Percentiles rank a stretch among this genome's conserved stretches.
Conservation (phyloP, 2,329 filamentous ascomycete species). For the Colletotrichum scovillei region DNA sequence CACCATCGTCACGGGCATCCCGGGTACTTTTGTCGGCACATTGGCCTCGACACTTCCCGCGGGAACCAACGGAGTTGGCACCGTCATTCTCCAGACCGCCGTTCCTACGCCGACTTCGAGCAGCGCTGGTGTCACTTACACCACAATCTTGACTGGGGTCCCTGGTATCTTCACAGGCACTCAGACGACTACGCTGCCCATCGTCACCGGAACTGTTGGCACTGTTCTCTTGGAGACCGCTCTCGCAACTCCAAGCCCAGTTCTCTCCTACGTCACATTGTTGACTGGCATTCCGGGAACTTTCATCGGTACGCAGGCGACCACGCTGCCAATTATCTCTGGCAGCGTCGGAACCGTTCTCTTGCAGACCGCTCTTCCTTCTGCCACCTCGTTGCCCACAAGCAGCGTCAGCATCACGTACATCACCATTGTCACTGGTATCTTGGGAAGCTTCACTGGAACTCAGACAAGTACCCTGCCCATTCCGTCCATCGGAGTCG, state of each 20-base stretch:
- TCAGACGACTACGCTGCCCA: conserved; percentile 2
- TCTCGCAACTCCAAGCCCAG: not conserved
- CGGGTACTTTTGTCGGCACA: not conserved
- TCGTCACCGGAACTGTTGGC: not conserved
- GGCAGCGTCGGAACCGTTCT: conserved; percentile 7
- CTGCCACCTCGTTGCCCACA: not conserved
- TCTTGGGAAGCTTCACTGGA: conserved; percentile 4
- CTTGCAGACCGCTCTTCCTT: conserved; percentile 7
- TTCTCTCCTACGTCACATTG: not conserved
- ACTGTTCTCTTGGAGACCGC: conserved; percentile 21
- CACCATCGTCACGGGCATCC: conserved; percentile 7
- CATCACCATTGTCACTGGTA: conserved; percentile 6
- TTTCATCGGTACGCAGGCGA: not conserved
- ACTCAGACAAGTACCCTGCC: conserved; percentile 4
- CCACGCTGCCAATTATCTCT: not conserved
- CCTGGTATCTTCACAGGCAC: conserved; percentile 7
- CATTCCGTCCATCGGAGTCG: not conserved
- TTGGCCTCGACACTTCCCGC: conserved; percentile 4
- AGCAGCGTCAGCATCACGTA: not conserved
- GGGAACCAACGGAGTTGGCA: not conserved
- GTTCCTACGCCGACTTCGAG: conserved; percentile 1
- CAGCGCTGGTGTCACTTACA: not conserved
- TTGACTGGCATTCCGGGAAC: conserved; percentile 10
- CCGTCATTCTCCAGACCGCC: conserved; percentile 11
- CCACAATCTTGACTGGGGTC: conserved; percentile 5